These are phyloP conservation scores for Zymoseptoria ardabiliae DNA, from an alignment of 2,329 filamentous ascomycete species.

Conservation along the genomic window DNA sequence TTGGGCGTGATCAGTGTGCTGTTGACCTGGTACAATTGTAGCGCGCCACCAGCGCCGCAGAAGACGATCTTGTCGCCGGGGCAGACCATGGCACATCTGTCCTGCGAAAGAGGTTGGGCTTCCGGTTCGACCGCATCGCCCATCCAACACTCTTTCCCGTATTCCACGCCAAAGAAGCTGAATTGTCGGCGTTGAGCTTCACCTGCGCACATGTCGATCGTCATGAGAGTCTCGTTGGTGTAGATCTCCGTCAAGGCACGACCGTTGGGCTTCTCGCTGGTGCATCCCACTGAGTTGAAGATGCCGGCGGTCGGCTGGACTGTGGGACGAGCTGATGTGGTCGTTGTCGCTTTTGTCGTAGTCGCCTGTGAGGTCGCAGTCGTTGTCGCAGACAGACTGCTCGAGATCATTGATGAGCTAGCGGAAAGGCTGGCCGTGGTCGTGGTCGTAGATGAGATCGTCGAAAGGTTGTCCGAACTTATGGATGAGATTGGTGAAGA, in stretches of 20 bases:
- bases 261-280: background rate
- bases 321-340: background rate
- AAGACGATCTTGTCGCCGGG: slow-evolving; percentile 22
- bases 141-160: background rate
- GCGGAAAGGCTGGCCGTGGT: background rate
- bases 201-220: background rate
- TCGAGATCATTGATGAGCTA: background rate
- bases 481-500: slow-evolving; percentile 58
- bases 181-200: background rate
- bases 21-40: slow-evolving; percentile 16
- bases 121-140: background rate
- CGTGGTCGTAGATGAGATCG: background rate
- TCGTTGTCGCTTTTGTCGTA: background rate
- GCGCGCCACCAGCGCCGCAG: slow-evolving; percentile 23
- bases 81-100: slow-evolving; percentile 9
- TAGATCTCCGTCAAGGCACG: background rate
- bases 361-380: background rate
- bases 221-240: background rate
- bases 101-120: background rate
- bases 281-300: background rate
- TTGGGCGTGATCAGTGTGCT: background rate
- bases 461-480: slow-evolving; percentile 45
- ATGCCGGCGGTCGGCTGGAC: background rate
- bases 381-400: background rate
- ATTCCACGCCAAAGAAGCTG: background rate